Conservation (phyloP, 345 rosid genomes). For the Bruguiera parviflora region DNA sequence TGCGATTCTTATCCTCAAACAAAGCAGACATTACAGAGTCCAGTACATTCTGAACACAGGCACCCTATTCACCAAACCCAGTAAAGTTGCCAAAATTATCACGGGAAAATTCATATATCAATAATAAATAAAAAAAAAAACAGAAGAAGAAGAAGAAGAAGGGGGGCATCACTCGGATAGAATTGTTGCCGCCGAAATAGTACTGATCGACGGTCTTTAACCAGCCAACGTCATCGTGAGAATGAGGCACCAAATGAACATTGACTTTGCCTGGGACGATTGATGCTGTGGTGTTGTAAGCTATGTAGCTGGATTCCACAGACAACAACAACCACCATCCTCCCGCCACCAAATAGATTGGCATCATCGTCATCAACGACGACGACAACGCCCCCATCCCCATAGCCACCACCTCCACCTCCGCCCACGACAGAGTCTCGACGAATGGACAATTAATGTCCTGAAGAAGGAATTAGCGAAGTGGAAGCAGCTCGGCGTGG, state of each 20-base stretch:
- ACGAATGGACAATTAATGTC: no score
- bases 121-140: no score
- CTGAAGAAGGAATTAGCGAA: no score
- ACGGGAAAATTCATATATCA: no score
- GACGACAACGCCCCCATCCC: no score
- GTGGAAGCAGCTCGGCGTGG: no score
- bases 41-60: constrained; percentile 88
- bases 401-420: neutral
- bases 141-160: neutral
- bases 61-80: constrained; percentile 46
- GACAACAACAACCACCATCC: constrained; percentile 4
- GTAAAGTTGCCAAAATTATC: no score
- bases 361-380: neutral
- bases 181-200: constrained; percentile 81
- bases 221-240: constrained; percentile 98
- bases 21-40: constrained; percentile 84
- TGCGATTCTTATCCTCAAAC: constrained; percentile 76
- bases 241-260: constrained; percentile 92
- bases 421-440: neutral
- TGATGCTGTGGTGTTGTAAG: constrained; percentile 57
- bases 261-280: constrained; percentile 69
- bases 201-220: constrained; percentile 96
- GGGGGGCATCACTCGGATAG: constrained; percentile 57
- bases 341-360: constrained; percentile 17
- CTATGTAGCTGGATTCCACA: constrained; percentile 48